A percentile compares a stretch with the other conserved stretches of the same genome.
phyloP scores from a whole-genome alignment of 805 yeast genomes.

The Myxozyma kluyveri region DNA sequence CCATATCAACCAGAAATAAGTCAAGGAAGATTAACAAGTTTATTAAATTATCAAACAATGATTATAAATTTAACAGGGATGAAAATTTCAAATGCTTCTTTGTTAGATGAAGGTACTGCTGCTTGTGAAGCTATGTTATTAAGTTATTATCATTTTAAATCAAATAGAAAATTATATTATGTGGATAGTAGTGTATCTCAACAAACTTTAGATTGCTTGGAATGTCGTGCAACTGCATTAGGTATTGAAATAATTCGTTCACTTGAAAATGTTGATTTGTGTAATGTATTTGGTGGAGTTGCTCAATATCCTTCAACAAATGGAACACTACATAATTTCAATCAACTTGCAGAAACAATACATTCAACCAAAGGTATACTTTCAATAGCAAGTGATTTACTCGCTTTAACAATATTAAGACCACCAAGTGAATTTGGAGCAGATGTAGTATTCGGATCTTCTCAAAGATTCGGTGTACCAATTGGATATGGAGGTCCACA shows the following conservation, averaged over 20 bases:
- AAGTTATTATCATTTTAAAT: conserved; percentile 63
- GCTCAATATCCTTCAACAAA: conserved; percentile 89
- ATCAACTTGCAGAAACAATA: conserved; percentile 57
- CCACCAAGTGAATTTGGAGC: conserved; percentile 88
- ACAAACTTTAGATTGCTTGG: conserved; percentile 78
- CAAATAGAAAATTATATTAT: conserved; percentile 62
- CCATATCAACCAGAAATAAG: conserved; percentile 98
- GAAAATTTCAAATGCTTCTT: conserved; percentile 91
- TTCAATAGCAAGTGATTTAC: conserved; percentile 84
- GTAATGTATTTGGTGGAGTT: conserved; percentile 69
- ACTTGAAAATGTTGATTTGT: conserved; percentile 45
- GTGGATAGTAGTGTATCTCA: conserved; percentile 77
- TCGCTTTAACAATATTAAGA: conserved; percentile 80
- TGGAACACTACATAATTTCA: conserved; percentile 61
- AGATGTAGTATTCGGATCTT: conserved; percentile 86
- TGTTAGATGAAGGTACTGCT: conserved; percentile 94
- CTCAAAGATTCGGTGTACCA: conserved; percentile 97
- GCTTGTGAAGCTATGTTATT: conserved; percentile 96
- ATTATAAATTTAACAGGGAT: conserved; percentile 87
- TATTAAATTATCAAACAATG: conserved; percentile 90
- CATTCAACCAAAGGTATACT: conserved; percentile 73
- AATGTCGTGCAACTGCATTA: conserved; percentile 74
- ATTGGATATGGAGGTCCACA: conserved; percentile 99
- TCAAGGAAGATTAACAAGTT: conserved; percentile 89
- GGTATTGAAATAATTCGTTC: conserved; percentile 62